Evolutionary conservation across 257 asterid genomes (phyloP).

Genomic region (Solanum megistacrolobum): DNA sequence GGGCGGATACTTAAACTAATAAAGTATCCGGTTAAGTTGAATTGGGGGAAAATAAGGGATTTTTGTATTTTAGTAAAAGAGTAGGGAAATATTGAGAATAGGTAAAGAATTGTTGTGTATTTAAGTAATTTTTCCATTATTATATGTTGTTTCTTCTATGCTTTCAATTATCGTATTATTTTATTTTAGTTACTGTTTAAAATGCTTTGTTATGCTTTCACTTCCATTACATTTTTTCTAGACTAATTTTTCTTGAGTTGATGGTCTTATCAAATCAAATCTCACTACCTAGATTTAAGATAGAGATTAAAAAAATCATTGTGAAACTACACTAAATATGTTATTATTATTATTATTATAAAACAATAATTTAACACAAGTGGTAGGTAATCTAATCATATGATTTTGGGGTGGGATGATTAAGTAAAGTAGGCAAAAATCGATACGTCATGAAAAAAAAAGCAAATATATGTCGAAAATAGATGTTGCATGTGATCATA

Average conservation of each 20-base stretch:
- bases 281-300: too few relatives aligned
- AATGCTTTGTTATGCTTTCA: not conserved
- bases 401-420: not conserved
- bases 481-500: conserved; percentile 15
- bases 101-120: too few relatives aligned
- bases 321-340: not conserved
- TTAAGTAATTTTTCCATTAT: too few relatives aligned
- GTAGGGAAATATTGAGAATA: too few relatives aligned
- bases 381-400: not conserved
- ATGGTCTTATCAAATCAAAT: not conserved
- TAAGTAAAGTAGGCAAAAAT: not conserved
- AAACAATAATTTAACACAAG: not conserved
- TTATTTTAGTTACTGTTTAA: accelerated
- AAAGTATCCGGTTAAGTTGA: too few relatives aligned
- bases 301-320: not conserved
- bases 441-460: not conserved
- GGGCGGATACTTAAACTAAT: too few relatives aligned
- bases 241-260: not conserved
- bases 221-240: too few relatives aligned
- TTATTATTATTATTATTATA: too few relatives aligned
- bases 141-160: not conserved
- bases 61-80: too few relatives aligned
- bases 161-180: not conserved
- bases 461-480: conserved; percentile 12
- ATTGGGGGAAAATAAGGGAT: too few relatives aligned